Evolutionary conservation across 805 yeast genomes (phyloP), one percentile per base, ranked within the genome.

Genomic region (Yarrowia alimentaria): DNA sequence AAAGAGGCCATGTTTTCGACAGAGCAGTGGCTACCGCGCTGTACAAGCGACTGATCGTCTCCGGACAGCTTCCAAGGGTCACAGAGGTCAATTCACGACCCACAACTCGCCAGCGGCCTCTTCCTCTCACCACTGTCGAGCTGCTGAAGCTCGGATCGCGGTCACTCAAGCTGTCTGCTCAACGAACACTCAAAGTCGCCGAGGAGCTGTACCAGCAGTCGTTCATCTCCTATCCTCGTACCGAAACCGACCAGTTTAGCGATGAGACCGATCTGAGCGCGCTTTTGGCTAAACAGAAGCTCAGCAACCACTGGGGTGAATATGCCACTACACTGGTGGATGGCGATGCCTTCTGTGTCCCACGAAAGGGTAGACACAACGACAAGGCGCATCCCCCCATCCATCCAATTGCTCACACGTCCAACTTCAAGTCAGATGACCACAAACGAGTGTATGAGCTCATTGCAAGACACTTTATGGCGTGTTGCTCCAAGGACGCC

Each of bases 381-480:
- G 99, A 93, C 68, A 81, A 88, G 62, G 98, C 99, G 18, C 99
- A 93, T 75, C 98, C 99, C 4, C 97, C 99, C 0, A 93, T 93
- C 53, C 97, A 93, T 65, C 99, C 99, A 0, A 80, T 87, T 9
- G 60, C 55, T 11, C 59, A 59, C 5, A 61, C 57, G 3, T 51
- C 48, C 51, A 25, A 26, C 53, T 77, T 70, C 57, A 60, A 61
- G 38, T 67, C 54, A 10, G 66, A 63, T 1, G 77, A 76, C 48
- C 84, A 85, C 55, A 76, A 75, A 58, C 80, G 76, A 55, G 91
- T 93, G 0, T 93, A 90, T 64, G 95, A 87, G 63, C 88, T 85
- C 59, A 80, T 93, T 1, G 85, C 83, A 2, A 73, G 96, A 51
- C 81, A 91, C 52, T 93, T 90, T 58, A 64, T 93, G 26, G 99